These are phyloP conservation scores for Silene coronaria DNA, from an alignment of 179 eudicot species.

Conservation along the genomic window DNA sequence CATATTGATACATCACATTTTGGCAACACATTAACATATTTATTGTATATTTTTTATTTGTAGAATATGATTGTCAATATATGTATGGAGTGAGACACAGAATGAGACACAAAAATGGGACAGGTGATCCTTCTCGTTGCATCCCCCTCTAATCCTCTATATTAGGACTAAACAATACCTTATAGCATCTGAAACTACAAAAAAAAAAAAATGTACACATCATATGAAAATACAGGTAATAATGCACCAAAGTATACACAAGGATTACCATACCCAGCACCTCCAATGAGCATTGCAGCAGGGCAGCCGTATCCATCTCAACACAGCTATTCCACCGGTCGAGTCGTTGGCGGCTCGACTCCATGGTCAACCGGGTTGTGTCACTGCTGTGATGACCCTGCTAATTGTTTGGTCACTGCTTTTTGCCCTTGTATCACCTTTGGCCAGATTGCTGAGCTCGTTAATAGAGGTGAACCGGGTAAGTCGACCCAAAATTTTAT, in stretches of 20 bases:
- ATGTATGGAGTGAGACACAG: too few relatives aligned
- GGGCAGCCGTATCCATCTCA: conserved; percentile 23
- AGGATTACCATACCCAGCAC: conserved; percentile 18
- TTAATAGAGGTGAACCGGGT: conserved; percentile 31
- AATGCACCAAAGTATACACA: conserved; percentile 17
- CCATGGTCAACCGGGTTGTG: conserved; percentile 39
- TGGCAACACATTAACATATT: too few relatives aligned
- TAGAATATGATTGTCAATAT: too few relatives aligned
- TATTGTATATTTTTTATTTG: too few relatives aligned
- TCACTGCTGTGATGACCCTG: conserved; percentile 45
- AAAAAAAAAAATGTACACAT: conserved; percentile 18
- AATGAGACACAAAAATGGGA: too few relatives aligned
- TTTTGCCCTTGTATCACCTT: conserved; percentile 40
- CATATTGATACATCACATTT: too few relatives aligned
- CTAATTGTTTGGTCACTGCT: conserved; percentile 35
- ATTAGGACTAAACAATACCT: not conserved
- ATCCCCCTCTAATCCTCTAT: not conserved
- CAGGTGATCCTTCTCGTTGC: too few relatives aligned
- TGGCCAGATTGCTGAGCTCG: conserved; percentile 40
- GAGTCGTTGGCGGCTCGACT: not conserved
- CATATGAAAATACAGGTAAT: conserved; percentile 7
- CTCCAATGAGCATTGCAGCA: conserved; percentile 24
- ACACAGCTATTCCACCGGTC: not conserved
- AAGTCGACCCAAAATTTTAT: not conserved
- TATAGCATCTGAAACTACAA: too few relatives aligned